Evolutionary conservation across 2,329 filamentous ascomycete species (phyloP).

Genomic region (Xylaria sp.): DNA sequence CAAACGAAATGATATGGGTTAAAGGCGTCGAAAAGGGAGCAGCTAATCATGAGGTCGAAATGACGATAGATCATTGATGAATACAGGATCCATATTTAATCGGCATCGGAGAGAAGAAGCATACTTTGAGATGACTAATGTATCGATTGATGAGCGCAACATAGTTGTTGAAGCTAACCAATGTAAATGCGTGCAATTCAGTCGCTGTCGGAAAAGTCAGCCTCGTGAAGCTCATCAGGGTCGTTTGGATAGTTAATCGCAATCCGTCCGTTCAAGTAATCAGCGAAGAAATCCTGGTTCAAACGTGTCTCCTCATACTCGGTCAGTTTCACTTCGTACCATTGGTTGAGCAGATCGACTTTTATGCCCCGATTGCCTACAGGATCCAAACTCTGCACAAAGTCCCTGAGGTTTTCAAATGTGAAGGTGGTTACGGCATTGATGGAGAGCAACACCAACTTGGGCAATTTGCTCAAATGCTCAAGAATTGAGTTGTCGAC

Average conservation of each 20-base stretch:
- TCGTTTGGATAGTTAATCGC: constrained; percentile 42
- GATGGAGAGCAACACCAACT: constrained; percentile 59
- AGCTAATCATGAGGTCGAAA: too few species aligned
- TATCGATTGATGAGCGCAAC: too few species aligned
- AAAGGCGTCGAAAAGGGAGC: too few species aligned
- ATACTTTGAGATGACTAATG: too few species aligned
- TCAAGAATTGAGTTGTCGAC: constrained; percentile 54
- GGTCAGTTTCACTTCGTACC: constrained; percentile 37
- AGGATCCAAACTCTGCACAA: constrained; percentile 46
- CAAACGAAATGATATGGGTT: too few species aligned
- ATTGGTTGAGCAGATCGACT: constrained; percentile 45
- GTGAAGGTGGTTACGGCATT: constrained; percentile 62
- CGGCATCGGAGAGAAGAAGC: too few species aligned
- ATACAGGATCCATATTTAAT: too few species aligned
- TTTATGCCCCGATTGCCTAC: constrained; percentile 39
- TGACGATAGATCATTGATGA: too few species aligned
- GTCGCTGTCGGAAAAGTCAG: constrained; percentile 42
- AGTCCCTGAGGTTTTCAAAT: constrained; percentile 52
- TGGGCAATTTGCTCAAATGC: constrained; percentile 44
- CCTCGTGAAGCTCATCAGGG: constrained; percentile 45
- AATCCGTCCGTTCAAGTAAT: constrained; percentile 41
- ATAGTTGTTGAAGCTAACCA: too few species aligned
- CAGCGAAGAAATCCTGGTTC: constrained; percentile 35
- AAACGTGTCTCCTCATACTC: constrained; percentile 37
- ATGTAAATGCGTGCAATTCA: too few species aligned